A percentile compares a stretch with the other conserved stretches of the same genome.
phyloP scores from a whole-genome alignment of 2,329 filamentous ascomycete species.

The Huntiella moniliformis region DNA sequence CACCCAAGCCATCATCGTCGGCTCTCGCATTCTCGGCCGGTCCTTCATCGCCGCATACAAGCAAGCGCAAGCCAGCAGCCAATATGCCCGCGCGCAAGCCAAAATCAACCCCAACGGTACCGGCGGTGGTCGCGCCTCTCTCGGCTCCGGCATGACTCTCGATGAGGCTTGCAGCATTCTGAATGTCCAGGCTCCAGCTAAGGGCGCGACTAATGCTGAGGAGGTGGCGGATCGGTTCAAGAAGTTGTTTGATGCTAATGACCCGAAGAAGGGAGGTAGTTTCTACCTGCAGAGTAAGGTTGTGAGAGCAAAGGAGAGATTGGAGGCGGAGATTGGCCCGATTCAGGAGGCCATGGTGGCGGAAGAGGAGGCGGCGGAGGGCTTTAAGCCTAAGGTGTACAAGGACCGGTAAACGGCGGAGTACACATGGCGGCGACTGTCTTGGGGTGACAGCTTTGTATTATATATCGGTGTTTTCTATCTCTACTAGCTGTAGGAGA shows the following conservation, averaged over 20 bases:
- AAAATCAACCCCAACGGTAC: conserved; percentile 32
- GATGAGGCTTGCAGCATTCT: conserved; percentile 96
- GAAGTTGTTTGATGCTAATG: conserved; percentile 81
- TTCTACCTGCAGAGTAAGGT: conserved; percentile 99
- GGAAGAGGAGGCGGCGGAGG: conserved; percentile 64
- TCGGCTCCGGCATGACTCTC: conserved; percentile 60
- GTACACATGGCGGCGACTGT: neutral
- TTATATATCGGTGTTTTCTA: conserved; percentile 4
- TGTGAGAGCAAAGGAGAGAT: conserved; percentile 70
- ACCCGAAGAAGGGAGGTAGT: conserved; percentile 86
- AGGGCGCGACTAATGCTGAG: conserved; percentile 57
- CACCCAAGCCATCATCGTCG: conserved; percentile 79
- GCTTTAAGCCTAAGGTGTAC: conserved; percentile 90
- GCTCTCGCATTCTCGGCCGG: conserved; percentile 77
- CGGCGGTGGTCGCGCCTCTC: conserved; percentile 31
- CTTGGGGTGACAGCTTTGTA: neutral
- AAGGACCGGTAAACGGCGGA: conserved; percentile 47
- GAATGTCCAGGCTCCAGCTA: conserved; percentile 69
- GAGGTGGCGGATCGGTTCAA: conserved; percentile 78
- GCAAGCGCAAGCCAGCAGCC: conserved; percentile 74
- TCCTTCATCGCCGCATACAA: conserved; percentile 90
- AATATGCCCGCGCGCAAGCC: conserved; percentile 57
- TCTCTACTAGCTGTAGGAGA: conserved; percentile 3
- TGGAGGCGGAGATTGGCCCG: conserved; percentile 69
- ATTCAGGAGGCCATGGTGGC: conserved; percentile 50